These are phyloP conservation scores for Corchorus capsularis DNA, from an alignment of 345 rosid genomes.

Conservation along the genomic window DNA sequence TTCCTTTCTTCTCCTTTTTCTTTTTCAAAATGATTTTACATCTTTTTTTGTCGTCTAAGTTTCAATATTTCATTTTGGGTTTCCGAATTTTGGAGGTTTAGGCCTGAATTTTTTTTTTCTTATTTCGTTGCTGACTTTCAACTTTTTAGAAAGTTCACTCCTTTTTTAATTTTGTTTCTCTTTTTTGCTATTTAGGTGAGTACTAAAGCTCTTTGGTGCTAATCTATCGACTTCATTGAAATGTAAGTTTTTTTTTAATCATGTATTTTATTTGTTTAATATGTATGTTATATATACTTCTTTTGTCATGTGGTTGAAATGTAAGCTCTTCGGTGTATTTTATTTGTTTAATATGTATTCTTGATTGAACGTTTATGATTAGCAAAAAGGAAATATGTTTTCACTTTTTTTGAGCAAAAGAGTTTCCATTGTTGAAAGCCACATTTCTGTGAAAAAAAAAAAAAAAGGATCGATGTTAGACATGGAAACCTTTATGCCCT, in stretches of 20 bases:
- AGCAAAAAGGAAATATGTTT: too few species aligned
- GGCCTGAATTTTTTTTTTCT: not conserved
- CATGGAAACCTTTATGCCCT: not conserved
- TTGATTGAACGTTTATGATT: too few species aligned
- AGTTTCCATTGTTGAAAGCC: constrained; percentile 76
- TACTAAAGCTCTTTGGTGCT: not conserved
- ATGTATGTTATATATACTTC: not conserved
- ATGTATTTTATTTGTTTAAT: not conserved
- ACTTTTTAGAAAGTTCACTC: not conserved
- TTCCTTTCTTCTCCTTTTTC: not conserved
- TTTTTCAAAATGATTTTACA: not conserved
- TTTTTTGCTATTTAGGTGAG: not conserved
- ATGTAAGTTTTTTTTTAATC: not conserved
- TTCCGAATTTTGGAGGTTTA: not conserved
- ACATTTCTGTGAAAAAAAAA: constrained; percentile 63
- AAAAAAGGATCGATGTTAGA: not conserved
- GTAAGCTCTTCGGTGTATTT: too few species aligned
- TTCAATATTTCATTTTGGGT: not conserved
- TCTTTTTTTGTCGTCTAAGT: not conserved
- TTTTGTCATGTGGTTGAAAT: not conserved
- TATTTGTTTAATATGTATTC: too few species aligned
- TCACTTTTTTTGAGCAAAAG: too few species aligned
- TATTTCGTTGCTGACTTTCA: not conserved
- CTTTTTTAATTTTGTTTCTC: not conserved
- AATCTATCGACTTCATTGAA: not conserved